A percentile compares a stretch with the other conserved stretches of the same genome.
phyloP scores from a whole-genome alignment of 2,329 filamentous ascomycete genomes.

The Trichoderma simmonsii region DNA sequence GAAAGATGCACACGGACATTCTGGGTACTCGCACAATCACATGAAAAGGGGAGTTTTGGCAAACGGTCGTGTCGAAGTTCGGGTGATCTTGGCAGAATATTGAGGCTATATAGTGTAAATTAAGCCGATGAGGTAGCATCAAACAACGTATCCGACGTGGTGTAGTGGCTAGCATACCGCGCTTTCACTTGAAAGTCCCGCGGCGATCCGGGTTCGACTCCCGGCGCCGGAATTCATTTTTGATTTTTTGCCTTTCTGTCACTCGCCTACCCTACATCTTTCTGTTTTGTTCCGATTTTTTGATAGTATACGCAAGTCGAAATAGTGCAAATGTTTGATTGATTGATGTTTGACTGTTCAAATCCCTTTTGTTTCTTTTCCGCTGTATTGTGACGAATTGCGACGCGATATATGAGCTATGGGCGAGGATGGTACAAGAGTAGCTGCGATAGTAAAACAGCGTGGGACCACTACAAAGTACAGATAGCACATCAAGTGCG shows the following conservation, averaged over 20 bases:
- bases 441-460: not conserved
- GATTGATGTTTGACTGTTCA: not conserved
- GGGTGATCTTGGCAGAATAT: not conserved
- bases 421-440: not conserved
- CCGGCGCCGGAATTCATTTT: slow-evolving; percentile 18
- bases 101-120: not conserved
- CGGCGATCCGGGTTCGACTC: slow-evolving; percentile 21
- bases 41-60: not conserved
- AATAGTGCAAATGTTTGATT: not conserved
- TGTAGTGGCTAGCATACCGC: slow-evolving; percentile 21
- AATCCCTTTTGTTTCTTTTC: not conserved
- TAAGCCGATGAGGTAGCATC: not conserved
- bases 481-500: not conserved
- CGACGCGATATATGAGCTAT: not conserved
- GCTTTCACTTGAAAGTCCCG: slow-evolving; percentile 19
- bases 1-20: not conserved
- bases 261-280: not conserved
- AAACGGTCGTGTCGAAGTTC: not conserved
- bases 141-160: slow-evolving; percentile 17
- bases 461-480: not conserved
- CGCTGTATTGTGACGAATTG: no score
- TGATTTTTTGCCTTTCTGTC: not conserved
- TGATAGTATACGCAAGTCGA: not conserved
- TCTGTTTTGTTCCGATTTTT: not conserved
- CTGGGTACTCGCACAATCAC: not conserved